Base-by-base conservation (phyloP, 192 early-diverging fungal genomes). In the Backusella westeae region DNA sequence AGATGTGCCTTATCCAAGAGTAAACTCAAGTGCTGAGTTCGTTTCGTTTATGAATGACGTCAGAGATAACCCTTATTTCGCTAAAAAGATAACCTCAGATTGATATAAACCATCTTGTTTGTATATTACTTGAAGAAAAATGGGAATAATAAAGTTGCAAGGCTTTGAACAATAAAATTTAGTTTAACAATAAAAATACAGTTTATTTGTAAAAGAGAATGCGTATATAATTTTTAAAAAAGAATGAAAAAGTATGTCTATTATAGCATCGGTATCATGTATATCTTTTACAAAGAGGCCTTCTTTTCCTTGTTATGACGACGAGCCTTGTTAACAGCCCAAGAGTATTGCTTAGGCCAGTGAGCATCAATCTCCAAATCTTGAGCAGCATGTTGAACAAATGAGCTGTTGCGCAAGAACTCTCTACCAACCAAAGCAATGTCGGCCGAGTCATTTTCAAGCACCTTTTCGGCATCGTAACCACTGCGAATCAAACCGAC, bases 401-500 rank as follows among this genome's bases (percentile, higher is more conserved):
- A 96, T 34, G 69, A 80, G 14, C 93, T 87, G 38, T 95, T 85
- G 41, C 90, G 81, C 81, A 97, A 78, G 73, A 93, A 89, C 26
- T 78, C 85, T 14, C 95, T 85, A 15, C 83, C 96, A 4, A 94
- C 39, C 8, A 92, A 85, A 14, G 96, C 83, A 35, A 93, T 32
- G 78, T 97, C 95, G 0, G 96, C 96, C 67, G 81, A 78, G 23
- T 85, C 85, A 1, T 74, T 46, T 34, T 86, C 73, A 10, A 98
- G 49, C 14, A 96, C 85, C 3, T 86, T 85, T 38, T 97, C 89
- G 0, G 94, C 94, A 69, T 93, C 87, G 21, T 85, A 39, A 14
- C 87, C 83, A 12, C 86, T 81, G n/a, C 84, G 87, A 69, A 97
- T 97, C 5, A 88, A 71, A 0, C 93, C 93, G 1, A 96, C 96